A percentile compares a stretch with the other conserved stretches of the same genome.
phyloP scores from a whole-genome alignment of 2,329 filamentous ascomycete genomes.

The Tolypocladium ophioglossoides region DNA sequence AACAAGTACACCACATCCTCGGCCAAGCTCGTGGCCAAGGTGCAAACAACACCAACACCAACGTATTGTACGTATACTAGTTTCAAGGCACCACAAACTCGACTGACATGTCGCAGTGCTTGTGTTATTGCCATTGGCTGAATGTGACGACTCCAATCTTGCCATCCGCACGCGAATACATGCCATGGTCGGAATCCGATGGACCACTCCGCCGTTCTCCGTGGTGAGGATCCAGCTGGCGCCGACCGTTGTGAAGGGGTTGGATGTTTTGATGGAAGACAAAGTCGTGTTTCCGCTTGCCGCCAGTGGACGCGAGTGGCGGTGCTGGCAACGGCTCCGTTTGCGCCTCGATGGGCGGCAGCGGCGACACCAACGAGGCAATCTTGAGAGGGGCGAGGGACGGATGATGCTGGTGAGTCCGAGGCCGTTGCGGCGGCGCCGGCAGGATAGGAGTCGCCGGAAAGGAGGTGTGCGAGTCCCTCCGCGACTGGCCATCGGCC shows the following conservation, averaged over 20 bases:
- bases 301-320: slow-evolving; percentile 16
- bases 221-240: slow-evolving; percentile 23
- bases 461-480: slow-evolving; percentile 19
- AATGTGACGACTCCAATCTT: slow-evolving; percentile 18
- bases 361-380: slow-evolving; percentile 20
- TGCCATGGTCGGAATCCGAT: slow-evolving; percentile 18
- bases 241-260: slow-evolving; percentile 25
- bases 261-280: slow-evolving; percentile 21
- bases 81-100: not conserved
- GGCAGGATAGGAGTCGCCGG: slow-evolving; percentile 15
- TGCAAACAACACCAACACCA: not conserved
- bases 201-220: slow-evolving; percentile 11
- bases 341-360: slow-evolving; percentile 24
- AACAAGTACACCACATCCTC: not conserved
- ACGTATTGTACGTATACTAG: not conserved
- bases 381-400: slow-evolving; percentile 28
- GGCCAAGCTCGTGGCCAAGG: not conserved
- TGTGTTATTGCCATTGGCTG: slow-evolving; percentile 14
- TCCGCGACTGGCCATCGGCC: slow-evolving; percentile 15
- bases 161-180: slow-evolving; percentile 25
- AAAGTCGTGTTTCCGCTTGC: slow-evolving; percentile 26
- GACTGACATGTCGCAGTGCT: not conserved
- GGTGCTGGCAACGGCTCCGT: slow-evolving; percentile 16
- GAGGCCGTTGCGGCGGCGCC: slow-evolving; percentile 12
- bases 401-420: slow-evolving; percentile 5